Conservation (phyloP, 129 eudicot species). For the Centella asiatica region DNA sequence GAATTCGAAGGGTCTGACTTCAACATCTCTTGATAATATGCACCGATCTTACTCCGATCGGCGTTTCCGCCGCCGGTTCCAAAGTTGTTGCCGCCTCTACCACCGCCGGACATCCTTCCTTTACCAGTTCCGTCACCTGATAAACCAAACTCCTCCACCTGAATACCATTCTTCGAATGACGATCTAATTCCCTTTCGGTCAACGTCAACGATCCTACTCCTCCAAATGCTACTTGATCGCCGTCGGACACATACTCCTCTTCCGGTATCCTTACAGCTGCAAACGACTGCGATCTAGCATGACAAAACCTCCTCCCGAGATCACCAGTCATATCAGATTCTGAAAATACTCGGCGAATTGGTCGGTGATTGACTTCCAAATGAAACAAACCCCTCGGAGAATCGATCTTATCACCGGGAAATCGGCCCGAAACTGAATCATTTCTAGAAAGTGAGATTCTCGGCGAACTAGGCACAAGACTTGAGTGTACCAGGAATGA, state of each 20-base stretch:
- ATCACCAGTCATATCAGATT: constrained; percentile 25
- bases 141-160: constrained; percentile 35
- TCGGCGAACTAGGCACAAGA: not conserved
- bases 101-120: constrained; percentile 26
- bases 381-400: constrained; percentile 22
- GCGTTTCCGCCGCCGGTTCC: constrained; percentile 21
- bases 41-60: constrained; percentile 40
- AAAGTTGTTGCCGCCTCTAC: constrained; percentile 26
- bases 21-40: constrained; percentile 47
- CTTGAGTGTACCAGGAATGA: constrained; percentile 2
- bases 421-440: not conserved
- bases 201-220: constrained; percentile 25
- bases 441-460: not conserved
- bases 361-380: constrained; percentile 18
- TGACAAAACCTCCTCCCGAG: not conserved
- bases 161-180: constrained; percentile 6
- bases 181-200: constrained; percentile 24
- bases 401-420: constrained; percentile 17
- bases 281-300: constrained; percentile 37
- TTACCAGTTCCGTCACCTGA: constrained; percentile 44
- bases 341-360: constrained; percentile 44
- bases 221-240: constrained; percentile 12
- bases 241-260: constrained; percentile 23
- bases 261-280: constrained; percentile 40
- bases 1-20: constrained; percentile 53